Conservation (phyloP, 768 basidiomycete species). For the Agaricus sinodeliciosus region DNA sequence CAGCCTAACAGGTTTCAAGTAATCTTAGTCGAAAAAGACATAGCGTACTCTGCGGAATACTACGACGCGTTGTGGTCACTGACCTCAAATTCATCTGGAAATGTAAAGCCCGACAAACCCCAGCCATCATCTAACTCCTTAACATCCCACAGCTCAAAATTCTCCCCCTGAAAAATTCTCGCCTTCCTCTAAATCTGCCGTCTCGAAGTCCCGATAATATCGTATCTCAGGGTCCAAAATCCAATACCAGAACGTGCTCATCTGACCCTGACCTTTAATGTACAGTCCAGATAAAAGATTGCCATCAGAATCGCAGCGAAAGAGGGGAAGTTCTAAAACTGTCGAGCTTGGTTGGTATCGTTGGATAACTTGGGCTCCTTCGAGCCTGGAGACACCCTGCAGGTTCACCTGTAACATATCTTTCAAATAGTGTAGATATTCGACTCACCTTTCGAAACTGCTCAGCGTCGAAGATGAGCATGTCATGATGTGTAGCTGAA, state of each 20-base stretch:
- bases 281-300: not conserved
- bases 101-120: too few species aligned
- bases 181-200: not conserved
- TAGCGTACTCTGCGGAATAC: too few species aligned
- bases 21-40: too few species aligned
- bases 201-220: not conserved
- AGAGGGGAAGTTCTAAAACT: not conserved
- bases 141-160: not conserved
- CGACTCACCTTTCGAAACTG: not conserved
- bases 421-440: not conserved
- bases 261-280: not conserved
- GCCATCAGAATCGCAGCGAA: not conserved
- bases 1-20: too few species aligned
- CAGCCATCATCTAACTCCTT: too few species aligned
- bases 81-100: too few species aligned
- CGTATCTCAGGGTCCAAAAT: not conserved
- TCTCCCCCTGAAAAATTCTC: not conserved
- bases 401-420: not conserved
- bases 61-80: too few species aligned
- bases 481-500: not conserved
- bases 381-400: not conserved
- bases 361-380: not conserved
- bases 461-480: not conserved
- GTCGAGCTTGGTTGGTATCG: not conserved
- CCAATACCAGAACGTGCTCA: not conserved